These are phyloP conservation scores for Claviceps pazoutovae DNA, from an alignment of 2,329 filamentous ascomycete genomes.

Conservation along the genomic window DNA sequence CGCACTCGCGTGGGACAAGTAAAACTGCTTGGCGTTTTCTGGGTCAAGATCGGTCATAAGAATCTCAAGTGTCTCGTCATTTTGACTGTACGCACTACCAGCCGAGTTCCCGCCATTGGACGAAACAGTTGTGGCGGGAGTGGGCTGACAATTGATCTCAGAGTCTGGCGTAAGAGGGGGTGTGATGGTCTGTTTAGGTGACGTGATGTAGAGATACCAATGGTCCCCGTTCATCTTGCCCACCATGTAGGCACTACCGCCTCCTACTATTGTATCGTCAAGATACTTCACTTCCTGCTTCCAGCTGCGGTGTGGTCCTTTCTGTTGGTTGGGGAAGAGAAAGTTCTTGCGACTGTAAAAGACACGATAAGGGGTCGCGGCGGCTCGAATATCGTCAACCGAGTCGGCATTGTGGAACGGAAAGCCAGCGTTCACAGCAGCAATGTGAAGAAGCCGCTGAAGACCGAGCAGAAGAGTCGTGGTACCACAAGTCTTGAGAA, in stretches of 20 bases:
- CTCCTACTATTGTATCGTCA: constrained; percentile 79
- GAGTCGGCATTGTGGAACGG: constrained; percentile 59
- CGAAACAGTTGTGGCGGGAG: constrained; percentile 35
- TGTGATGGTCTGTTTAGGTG: constrained; percentile 64
- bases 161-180: constrained; percentile 66
- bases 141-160: constrained; percentile 23
- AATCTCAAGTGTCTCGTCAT: constrained; percentile 66
- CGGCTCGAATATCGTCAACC: constrained; percentile 52
- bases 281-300: constrained; percentile 87
- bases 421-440: constrained; percentile 77
- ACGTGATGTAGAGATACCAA: constrained; percentile 96
- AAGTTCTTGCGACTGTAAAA: constrained; percentile 99
- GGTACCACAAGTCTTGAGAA: constrained; percentile 95
- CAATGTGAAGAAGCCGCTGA: constrained; percentile 83
- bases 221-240: constrained; percentile 99
- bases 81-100: constrained; percentile 28
- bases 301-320: constrained; percentile 92
- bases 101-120: constrained; percentile 30
- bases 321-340: constrained; percentile 86
- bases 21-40: constrained; percentile 58
- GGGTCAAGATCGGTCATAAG: constrained; percentile 59
- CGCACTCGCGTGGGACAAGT: constrained; percentile 62
- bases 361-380: constrained; percentile 82
- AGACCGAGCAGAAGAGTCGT: constrained; percentile 85
- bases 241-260: constrained; percentile 97